phyloP scores from a whole-genome alignment of 352 stramenopile species.

The Globisporangium nunn region DNA sequence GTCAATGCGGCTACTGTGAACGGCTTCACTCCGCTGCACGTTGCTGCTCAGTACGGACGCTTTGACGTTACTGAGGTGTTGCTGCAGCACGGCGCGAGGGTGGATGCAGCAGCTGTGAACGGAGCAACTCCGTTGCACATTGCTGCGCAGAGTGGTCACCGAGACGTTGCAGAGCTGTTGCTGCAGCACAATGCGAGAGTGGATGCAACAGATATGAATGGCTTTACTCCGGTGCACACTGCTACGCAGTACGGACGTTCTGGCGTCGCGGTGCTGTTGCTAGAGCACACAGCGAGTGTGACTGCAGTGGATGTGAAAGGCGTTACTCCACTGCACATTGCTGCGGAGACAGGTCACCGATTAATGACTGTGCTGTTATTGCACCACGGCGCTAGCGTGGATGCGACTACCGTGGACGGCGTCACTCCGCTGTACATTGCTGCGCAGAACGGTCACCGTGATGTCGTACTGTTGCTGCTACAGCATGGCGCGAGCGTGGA shows the following conservation, averaged over 20 bases:
- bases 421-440: conserved; percentile 34
- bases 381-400: too few species aligned
- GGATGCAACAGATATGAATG: too few species aligned
- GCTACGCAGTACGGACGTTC: neutral
- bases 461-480: conserved; percentile 2
- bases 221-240: neutral
- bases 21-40: neutral
- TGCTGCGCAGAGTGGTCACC: neutral
- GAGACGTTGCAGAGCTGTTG: neutral
- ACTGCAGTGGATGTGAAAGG: too few species aligned
- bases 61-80: neutral
- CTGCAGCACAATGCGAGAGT: neutral
- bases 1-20: too few species aligned
- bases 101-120: neutral
- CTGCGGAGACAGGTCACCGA: too few species aligned
- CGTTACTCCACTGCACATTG: too few species aligned
- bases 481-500: too few species aligned
- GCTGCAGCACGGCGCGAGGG: neutral
- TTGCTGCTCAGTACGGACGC: conserved; percentile 18
- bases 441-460: conserved; percentile 26
- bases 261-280: neutral
- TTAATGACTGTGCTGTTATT: too few species aligned
- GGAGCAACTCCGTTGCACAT: neutral
- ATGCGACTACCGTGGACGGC: too few species aligned
- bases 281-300: neutral